phyloP scores from a whole-genome alignment of 225 moss, liverwort and hornwort species.

The Climacium dendroides region DNA sequence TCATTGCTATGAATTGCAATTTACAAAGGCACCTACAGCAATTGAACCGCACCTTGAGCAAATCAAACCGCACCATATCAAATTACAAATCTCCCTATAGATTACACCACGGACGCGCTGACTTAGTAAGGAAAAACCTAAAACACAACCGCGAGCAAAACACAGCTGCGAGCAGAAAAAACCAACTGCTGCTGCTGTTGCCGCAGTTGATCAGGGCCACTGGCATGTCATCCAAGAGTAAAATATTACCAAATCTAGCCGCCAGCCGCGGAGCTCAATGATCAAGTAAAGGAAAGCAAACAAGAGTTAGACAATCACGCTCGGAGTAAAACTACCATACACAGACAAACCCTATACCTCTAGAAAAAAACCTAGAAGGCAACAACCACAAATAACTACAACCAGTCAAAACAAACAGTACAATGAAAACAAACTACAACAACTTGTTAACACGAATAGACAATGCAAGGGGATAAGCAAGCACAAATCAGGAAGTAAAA shows the following conservation, averaged over 20 bases:
- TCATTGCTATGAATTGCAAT: neutral
- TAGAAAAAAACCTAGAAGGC: neutral
- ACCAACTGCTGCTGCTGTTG: neutral
- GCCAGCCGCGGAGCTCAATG: neutral
- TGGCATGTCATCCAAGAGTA: neutral
- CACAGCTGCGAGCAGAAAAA: neutral
- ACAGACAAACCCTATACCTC: neutral
- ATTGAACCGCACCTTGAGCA: neutral
- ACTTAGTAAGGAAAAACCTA: neutral
- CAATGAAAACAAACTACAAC: neutral
- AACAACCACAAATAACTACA: neutral
- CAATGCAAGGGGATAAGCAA: neutral
- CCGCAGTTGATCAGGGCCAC: neutral
- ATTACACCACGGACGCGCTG: neutral
- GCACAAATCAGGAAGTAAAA: neutral
- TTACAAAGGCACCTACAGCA: neutral
- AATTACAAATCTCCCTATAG: neutral
- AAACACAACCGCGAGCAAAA: neutral
- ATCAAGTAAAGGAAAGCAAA: neutral
- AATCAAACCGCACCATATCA: neutral
- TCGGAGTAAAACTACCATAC: neutral
- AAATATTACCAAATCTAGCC: neutral
- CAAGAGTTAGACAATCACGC: neutral
- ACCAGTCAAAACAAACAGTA: neutral
- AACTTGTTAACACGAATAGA: neutral